These are phyloP conservation scores for Dryadomyces quercus-mongolicae DNA, from an alignment of 2,329 filamentous ascomycete genomes.

Conservation along the genomic window DNA sequence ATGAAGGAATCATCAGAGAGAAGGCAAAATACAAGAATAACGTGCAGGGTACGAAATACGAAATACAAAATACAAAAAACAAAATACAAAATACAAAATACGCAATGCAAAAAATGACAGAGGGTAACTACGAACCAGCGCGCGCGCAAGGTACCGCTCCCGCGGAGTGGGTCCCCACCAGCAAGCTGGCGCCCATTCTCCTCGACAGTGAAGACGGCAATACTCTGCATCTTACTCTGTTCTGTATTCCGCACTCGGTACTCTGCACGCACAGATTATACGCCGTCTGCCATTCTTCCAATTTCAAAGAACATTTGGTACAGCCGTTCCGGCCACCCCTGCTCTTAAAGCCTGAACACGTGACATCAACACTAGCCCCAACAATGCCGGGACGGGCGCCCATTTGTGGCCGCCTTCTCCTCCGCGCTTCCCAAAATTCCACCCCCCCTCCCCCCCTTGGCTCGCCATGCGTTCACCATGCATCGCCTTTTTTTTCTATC, in stretches of 20 bases:
- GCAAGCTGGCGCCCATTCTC: slow-evolving; percentile 3
- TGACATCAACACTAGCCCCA: neutral
- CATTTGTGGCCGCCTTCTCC: neutral
- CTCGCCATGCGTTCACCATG: slow-evolving; percentile 19
- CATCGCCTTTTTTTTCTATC: slow-evolving; percentile 15
- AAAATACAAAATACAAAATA: neutral
- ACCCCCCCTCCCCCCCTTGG: slow-evolving; percentile 19
- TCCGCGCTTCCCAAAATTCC: neutral
- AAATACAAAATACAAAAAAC: neutral
- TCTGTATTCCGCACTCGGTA: too few relatives aligned
- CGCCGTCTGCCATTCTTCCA: too few relatives aligned
- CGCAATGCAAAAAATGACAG: neutral
- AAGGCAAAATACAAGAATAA: too few relatives aligned
- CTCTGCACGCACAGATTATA: too few relatives aligned
- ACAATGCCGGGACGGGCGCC: neutral
- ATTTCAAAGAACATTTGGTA: neutral
- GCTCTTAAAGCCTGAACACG: neutral
- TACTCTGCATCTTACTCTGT: too few relatives aligned
- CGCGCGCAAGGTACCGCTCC: slow-evolving; percentile 14
- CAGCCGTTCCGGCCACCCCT: neutral
- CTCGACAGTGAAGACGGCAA: too few relatives aligned
- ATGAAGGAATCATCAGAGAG: too few relatives aligned
- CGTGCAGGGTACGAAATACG: neutral
- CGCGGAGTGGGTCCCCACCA: slow-evolving; percentile 15
- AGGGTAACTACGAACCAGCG: slow-evolving; percentile 1